These are phyloP conservation scores for Ceratobasidium sp. DNA, from an alignment of 1,284 basidiomycete genomes.

Conservation along the genomic window DNA sequence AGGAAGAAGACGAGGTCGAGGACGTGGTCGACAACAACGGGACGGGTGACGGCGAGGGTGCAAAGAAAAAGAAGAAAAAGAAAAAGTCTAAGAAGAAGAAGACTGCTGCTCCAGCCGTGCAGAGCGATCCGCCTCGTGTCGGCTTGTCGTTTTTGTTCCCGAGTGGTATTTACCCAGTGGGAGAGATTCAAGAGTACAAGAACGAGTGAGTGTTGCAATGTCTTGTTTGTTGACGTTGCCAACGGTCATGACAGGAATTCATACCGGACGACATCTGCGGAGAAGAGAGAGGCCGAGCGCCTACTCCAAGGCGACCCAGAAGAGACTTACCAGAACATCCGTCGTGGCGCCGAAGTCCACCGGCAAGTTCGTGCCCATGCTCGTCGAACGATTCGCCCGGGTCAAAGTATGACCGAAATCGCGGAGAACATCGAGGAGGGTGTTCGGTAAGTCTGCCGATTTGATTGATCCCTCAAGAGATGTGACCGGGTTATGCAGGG, in stretches of 20 bases:
- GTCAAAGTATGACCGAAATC: constrained; percentile 96
- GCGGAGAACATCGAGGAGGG: constrained; percentile 94
- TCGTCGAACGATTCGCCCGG: constrained; percentile 87
- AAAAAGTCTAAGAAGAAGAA: constrained; percentile 91
- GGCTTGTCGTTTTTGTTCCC: constrained; percentile 92
- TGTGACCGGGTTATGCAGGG: constrained; percentile 52
- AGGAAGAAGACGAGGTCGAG: constrained; percentile 56
- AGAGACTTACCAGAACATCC: constrained; percentile 88
- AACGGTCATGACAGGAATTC: constrained; percentile 71
- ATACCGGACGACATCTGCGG: constrained; percentile 91
- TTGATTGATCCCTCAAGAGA: not conserved
- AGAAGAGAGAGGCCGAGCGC: constrained; percentile 88
- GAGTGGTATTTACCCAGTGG: constrained; percentile 88
- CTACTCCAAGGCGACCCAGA: constrained; percentile 83
- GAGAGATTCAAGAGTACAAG: constrained; percentile 90
- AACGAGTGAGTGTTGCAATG: constrained; percentile 70
- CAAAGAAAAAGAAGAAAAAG: constrained; percentile 93
- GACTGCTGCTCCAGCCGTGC: constrained; percentile 62
- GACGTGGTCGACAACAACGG: constrained; percentile 55
- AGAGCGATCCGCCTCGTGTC: constrained; percentile 94
- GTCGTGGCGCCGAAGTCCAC: constrained; percentile 96
- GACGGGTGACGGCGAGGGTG: constrained; percentile 51
- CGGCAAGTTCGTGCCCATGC: constrained; percentile 90
- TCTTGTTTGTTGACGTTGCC: not conserved
- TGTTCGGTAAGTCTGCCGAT: constrained; percentile 63